Evolutionary conservation across 2,329 filamentous ascomycete genomes (phyloP).

Genomic region (Hymenoscyphus repandus): DNA sequence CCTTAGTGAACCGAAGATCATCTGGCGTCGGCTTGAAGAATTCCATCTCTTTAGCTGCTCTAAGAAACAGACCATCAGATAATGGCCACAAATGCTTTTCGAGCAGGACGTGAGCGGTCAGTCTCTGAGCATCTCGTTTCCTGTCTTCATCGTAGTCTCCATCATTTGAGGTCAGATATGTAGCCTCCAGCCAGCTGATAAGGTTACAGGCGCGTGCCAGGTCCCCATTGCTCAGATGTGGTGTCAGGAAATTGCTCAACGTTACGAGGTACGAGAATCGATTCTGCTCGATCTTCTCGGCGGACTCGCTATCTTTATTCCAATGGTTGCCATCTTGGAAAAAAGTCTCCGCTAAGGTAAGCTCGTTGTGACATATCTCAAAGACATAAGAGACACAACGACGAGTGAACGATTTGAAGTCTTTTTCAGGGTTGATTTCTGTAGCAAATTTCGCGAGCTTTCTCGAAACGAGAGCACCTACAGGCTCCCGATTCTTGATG

Average conservation of each 20-base stretch:
- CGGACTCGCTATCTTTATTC: constrained; percentile 25
- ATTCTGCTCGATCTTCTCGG: constrained; percentile 26
- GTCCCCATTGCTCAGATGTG: constrained; percentile 26
- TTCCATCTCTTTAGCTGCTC: constrained; percentile 28
- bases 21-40: constrained; percentile 27
- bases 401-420: constrained; percentile 29
- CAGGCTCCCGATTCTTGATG: constrained; percentile 38
- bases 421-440: constrained; percentile 24
- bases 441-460: constrained; percentile 44
- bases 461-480: constrained; percentile 51
- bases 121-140: constrained; percentile 19
- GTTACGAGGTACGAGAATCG: constrained; percentile 26
- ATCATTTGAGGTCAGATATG: constrained; percentile 24
- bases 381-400: constrained; percentile 27
- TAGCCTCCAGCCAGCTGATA: constrained; percentile 29
- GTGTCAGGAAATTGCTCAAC: constrained; percentile 23
- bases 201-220: constrained; percentile 25
- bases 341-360: constrained; percentile 25
- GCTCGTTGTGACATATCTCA: constrained; percentile 30
- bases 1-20: constrained; percentile 23
- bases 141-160: constrained; percentile 22
- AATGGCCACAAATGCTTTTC: constrained; percentile 29
- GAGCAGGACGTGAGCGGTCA: constrained; percentile 25
- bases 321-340: constrained; percentile 28
- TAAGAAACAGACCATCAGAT: constrained; percentile 28